Evolutionary conservation across 257 asterid species (phyloP).

Genomic region (Vinca minor): DNA sequence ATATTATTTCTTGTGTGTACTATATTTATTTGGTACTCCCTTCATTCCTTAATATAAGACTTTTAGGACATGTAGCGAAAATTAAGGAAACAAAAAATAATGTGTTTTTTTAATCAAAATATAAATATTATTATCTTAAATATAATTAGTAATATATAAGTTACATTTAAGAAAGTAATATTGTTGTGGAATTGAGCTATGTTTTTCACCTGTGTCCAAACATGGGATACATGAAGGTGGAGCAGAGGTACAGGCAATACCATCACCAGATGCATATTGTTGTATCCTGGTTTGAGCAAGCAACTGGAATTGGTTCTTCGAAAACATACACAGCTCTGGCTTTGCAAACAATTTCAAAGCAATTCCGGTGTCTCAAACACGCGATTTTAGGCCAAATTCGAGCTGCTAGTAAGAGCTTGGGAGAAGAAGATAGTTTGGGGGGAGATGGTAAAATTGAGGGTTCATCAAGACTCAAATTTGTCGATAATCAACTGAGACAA

Average conservation of each 20-base stretch:
- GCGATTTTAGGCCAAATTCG: constrained; percentile 72
- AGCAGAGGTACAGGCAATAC: constrained; percentile 89
- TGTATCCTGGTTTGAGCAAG: constrained; percentile 86
- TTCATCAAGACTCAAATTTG: constrained; percentile 65
- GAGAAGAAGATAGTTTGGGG: constrained; percentile 63
- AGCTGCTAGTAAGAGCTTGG: constrained; percentile 62
- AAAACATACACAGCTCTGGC: constrained; percentile 87
- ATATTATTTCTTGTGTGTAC: no score
- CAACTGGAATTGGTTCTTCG: constrained; percentile 76
- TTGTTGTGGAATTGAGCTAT: no score
- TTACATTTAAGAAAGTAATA: no score
- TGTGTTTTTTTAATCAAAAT: no score
- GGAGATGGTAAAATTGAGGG: constrained; percentile 61
- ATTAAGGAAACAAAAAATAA: no score
- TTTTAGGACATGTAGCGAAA: no score
- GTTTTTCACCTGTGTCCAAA: background rate
- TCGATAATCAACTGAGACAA: constrained; percentile 79
- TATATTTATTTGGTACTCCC: no score
- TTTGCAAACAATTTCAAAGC: constrained; percentile 83
- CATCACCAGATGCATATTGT: constrained; percentile 92
- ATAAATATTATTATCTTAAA: no score
- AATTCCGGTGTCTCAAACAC: constrained; percentile 85
- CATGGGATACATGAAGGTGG: constrained; percentile 49
- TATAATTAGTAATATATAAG: no score
- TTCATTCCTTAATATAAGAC: no score